Percentiles rank a stretch among this genome's conserved stretches.
Evolutionary conservation across 179 eudicot species (phyloP).

Genomic region (Camellia oleifera): DNA sequence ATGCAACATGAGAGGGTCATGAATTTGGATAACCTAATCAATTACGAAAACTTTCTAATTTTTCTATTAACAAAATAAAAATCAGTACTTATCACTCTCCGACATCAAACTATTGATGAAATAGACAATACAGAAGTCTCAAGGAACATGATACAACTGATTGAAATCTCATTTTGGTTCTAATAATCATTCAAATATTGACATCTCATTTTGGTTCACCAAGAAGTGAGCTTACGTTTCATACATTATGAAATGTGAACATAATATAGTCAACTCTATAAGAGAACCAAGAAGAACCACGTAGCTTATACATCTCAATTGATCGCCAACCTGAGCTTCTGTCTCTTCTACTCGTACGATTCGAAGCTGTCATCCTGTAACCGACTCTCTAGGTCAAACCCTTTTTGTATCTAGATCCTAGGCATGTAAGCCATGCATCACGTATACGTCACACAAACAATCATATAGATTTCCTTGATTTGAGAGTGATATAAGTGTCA

Average conservation of each 20-base stretch:
- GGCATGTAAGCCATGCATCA: slow-evolving; percentile 28
- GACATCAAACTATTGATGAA: neutral
- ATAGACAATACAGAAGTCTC: neutral
- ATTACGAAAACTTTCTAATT: too few species aligned
- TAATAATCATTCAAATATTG: neutral
- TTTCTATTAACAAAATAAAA: neutral
- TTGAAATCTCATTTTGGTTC: neutral
- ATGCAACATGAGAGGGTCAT: too few species aligned
- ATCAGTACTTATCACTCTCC: neutral
- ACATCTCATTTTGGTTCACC: neutral
- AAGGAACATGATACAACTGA: neutral
- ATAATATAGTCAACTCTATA: neutral
- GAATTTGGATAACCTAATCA: neutral
- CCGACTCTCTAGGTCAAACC: too few species aligned
- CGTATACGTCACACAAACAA: slow-evolving; percentile 15
- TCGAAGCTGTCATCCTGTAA: neutral
- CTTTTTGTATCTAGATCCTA: neutral
- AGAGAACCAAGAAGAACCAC: neutral
- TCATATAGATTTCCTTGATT: too few species aligned
- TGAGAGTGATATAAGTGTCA: too few species aligned
- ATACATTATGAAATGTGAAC: too few species aligned
- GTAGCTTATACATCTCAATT: neutral
- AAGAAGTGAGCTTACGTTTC: neutral
- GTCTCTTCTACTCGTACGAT: neutral
- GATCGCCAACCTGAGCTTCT: neutral